Base-by-base conservation (phyloP, 2,329 filamentous ascomycete species). In the Penicillium hordei region DNA sequence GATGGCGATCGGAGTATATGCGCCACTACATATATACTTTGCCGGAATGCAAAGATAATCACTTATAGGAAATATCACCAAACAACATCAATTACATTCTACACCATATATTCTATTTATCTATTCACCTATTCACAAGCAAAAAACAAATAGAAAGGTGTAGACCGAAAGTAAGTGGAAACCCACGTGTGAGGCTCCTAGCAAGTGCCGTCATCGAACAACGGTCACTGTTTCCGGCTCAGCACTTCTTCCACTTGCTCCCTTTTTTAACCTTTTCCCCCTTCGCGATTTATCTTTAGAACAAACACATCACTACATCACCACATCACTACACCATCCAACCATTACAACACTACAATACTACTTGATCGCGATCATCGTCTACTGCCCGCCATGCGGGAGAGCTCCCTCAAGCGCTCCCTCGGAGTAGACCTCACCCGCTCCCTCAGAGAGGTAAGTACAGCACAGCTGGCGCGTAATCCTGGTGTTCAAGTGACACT, bases 341-440 rank as follows among this genome's bases (percentile, higher is more conserved):
- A 43, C 4, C 12, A 15, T 21, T 23, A 21, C 43, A 45, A 8
- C 12, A 21, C 19, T 46, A 48, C 29, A 33, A 7, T 15, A 15
- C 19, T 7, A 46, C 42, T 55, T 48, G 39, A 58, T 61, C 42
- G 50, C 44, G 34, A 58, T 40, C 56, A 34, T 39, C 12, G 29
- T 53, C 39, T 50, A 48, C 61, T 51, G 23, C 53, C 51, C 60
- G 65, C 56, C 57, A 77, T 78, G 65, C 75, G 77, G 60, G 77
- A 77, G 55, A 72, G 69, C 55, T 75, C 75, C 50, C 67, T 76
- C 31, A 75, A 74, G 65, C 76, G 77, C 66, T 78, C 76, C 23
- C 69, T 80, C 45, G 78, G 77, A 34, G 72, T 71, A 19, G 62
- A 65, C 23, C 65, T 80, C 25, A 70, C 74, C 49, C 65, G 64